Base-by-base conservation (phyloP, 1,284 basidiomycete species). In the Cystobasidium pallidum region DNA sequence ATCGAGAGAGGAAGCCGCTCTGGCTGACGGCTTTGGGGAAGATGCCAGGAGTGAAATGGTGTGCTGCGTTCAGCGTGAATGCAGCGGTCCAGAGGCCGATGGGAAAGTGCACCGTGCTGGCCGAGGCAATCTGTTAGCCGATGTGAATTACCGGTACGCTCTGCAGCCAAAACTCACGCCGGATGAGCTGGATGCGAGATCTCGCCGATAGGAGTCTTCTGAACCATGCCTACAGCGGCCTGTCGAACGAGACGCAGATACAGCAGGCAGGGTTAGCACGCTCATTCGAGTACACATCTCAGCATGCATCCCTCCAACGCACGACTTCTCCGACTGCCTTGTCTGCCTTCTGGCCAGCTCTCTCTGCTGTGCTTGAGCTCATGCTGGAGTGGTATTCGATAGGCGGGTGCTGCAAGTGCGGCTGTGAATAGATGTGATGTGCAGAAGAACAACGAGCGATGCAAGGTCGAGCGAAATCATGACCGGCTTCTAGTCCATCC, bases 41-140 rank as follows among this genome's bases (percentile, higher is more conserved):
- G 43, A 71, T 30, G 32, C 68, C 68, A 17, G 73, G 39, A 11
- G 79, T 77, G 17, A 79, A 71, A 68, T 78, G 63, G 59, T 75
- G 72, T 49, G 78, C 72, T 1, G 77, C 58, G 49, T 77, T 75
- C 43, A 79, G 34, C 4, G 67, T 73, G 63, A 79, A 78, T 3
- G 76, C 66, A 49, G 76, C 73, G 13, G 76, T 75, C n/a, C 79
- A 74, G 70, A 80, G 75, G 8, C 72, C 75, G 59, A 72, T 76
- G 10, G 73, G 72, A 57, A 62, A 72, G 65, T 51, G 32, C 15
- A 36, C 24, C 3, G 57, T 32, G 2, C 36, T 39, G 13, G 13
- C 6, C 36, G 36, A n/a, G 36, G 36, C 36, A 39, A 39, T 6
- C 7, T 39, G 6, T 39, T 13, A 39, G 36, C 13, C 13, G 36